Base-by-base conservation (phyloP, 192 early-diverging fungal species). In the Backusella tuberculispora region DNA sequence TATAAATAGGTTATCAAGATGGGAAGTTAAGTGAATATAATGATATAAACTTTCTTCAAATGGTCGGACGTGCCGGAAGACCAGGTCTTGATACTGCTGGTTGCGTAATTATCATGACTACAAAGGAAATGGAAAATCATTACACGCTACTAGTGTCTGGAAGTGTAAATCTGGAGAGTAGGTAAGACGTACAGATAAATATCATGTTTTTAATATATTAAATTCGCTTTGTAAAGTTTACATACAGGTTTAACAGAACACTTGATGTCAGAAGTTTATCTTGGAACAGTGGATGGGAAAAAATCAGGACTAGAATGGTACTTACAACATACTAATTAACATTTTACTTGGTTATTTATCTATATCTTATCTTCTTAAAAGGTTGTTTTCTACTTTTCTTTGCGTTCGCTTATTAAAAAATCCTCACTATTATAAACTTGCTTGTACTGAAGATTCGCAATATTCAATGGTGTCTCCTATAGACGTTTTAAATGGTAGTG, bases 21-120 rank as follows among this genome's bases (percentile, higher is more conserved):
- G 80, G 77, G 2, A 73, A 73, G 17, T 84, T 81, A 48, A 50
- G 37, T 5, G 85, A 88, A 69, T 91, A 91, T 65, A 85, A 84
- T 12, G 89, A 94, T 66, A 63, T 93, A n/a, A 91, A 92, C 63
- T 64, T 94, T 12, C 74, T 90, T 56, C 93, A 94, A 81, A 93
- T 94, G 92, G 86, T 94, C 34, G 93, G 93, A 0, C 83, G 92
- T 26, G 92, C 91, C 41, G 91, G 91, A 15, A 68, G 92, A 74
- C 90, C 90, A 3, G 86, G 81, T 14, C 91, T 90, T 74, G 93
- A 94, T 73, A 82, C 89, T 66, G 81, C 77, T 42, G 93, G 92
- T 19, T 71, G 72, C 53, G 92, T 85, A 6, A 86, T 92, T 4
- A 90, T 94, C 37, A 78, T 94, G 77, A 91, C 91, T 2, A 85